Evolutionary conservation across 176 grass and related monocot genomes (phyloP).

Genomic region (Zoysia pacifica): DNA sequence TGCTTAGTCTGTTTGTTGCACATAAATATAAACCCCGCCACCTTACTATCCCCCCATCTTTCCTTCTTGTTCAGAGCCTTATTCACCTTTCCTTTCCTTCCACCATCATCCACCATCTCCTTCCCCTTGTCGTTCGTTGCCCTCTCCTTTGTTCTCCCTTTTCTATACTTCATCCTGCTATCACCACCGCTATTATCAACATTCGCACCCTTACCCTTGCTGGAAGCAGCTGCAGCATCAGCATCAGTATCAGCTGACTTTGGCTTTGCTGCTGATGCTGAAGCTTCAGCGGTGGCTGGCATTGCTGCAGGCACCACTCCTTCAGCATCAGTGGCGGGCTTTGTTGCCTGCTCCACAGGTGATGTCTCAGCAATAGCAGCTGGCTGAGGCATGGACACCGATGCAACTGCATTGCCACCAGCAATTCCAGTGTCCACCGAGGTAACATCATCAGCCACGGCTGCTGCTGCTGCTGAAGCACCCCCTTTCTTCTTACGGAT

Average conservation of each 20-base stretch:
- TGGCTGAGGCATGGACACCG: neutral
- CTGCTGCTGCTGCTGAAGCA: neutral
- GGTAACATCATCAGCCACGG: neutral
- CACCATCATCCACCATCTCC: constrained; percentile 1
- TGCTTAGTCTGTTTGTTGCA: constrained; percentile 73
- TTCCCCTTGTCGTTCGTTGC: constrained; percentile 24
- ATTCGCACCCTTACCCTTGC: constrained; percentile 37
- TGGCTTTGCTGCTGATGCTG: constrained; percentile 15
- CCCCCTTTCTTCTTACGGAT: neutral
- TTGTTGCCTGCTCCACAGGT: neutral
- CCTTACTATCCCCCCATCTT: constrained; percentile 15
- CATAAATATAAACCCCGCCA: constrained; percentile 75
- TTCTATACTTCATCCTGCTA: constrained; percentile 15
- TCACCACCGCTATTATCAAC: constrained; percentile 29
- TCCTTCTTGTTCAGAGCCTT: constrained; percentile 24
- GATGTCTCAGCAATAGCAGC: constrained; percentile 21
- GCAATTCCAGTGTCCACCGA: neutral
- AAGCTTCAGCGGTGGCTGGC: constrained; percentile 32
- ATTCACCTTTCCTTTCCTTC: neutral
- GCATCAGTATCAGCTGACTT: constrained; percentile 21
- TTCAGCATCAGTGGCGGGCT: constrained; percentile 28
- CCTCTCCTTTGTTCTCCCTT: neutral
- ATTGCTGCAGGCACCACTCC: constrained; percentile 11
- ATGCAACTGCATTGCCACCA: constrained; percentile 24
- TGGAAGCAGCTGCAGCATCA: constrained; percentile 17